Conservation (phyloP, 768 basidiomycete species). For the Kondoa subrosea region DNA sequence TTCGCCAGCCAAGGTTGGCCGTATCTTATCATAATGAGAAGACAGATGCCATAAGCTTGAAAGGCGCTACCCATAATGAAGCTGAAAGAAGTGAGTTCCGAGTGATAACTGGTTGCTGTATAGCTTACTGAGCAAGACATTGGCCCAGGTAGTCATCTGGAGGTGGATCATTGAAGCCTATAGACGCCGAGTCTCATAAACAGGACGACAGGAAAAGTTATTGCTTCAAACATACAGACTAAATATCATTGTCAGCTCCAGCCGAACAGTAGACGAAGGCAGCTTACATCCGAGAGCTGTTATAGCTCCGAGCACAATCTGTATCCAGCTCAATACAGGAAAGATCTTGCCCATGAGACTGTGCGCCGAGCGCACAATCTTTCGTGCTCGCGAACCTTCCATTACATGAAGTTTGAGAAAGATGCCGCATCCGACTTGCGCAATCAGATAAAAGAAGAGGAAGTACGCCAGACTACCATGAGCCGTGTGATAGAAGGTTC, state of each 20-base stretch:
- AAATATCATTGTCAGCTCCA: too few relatives aligned
- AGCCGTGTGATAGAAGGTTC: slow-evolving; percentile 6
- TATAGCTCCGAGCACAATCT: not conserved
- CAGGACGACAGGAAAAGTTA: too few relatives aligned
- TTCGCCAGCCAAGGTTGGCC: not conserved
- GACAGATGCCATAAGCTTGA: slow-evolving; percentile 2
- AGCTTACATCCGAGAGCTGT: not conserved
- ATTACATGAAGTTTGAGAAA: slow-evolving; percentile 2
- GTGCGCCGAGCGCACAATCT: not conserved
- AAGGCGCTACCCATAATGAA: slow-evolving; percentile 3
- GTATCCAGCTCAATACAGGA: slow-evolving; percentile 3
- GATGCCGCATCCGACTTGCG: not conserved
- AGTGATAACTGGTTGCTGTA: not conserved
- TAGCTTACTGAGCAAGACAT: not conserved
- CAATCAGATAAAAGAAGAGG: not conserved
- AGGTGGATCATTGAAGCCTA: not conserved
- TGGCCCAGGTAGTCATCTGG: slow-evolving; percentile 1
- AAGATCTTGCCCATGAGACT: slow-evolving; percentile 1
- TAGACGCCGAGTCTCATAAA: too few relatives aligned
- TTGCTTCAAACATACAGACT: too few relatives aligned
- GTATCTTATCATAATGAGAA: not conserved
- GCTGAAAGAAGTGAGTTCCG: not conserved
- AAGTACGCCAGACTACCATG: slow-evolving; percentile 1
- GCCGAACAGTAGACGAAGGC: too few relatives aligned
- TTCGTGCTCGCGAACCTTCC: not conserved